phyloP scores from a whole-genome alignment of 805 yeast species.

The Brettanomyces bruxellensis region DNA sequence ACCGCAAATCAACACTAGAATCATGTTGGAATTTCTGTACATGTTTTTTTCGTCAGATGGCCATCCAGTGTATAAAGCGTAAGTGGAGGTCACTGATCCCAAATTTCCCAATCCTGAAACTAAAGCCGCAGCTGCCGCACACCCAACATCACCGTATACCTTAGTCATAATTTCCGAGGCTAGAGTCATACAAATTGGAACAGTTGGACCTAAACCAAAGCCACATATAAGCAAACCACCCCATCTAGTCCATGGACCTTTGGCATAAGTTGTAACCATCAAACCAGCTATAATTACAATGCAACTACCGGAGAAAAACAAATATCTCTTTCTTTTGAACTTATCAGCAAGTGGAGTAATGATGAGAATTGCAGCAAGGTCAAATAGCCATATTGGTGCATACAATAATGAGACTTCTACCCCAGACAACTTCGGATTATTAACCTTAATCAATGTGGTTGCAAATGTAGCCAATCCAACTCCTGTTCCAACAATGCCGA shows the following conservation, averaged over 20 bases:
- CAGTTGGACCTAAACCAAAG: constrained; percentile 85
- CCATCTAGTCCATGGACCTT: constrained; percentile 64
- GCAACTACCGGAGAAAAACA: constrained; percentile 57
- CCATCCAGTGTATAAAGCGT: constrained; percentile 84
- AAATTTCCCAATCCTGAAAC: constrained; percentile 83
- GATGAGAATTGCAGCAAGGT: constrained; percentile 61
- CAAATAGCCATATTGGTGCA: constrained; percentile 90
- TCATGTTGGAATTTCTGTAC: constrained; percentile 71
- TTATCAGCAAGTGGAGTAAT: constrained; percentile 77
- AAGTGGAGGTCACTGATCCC: constrained; percentile 80
- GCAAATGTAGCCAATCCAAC: constrained; percentile 80
- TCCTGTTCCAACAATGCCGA: constrained; percentile 88
- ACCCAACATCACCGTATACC: constrained; percentile 74
- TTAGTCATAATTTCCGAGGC: constrained; percentile 65
- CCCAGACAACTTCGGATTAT: constrained; percentile 53
- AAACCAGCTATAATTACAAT: constrained; percentile 66
- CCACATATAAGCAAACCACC: constrained; percentile 79
- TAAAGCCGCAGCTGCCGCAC: constrained; percentile 74
- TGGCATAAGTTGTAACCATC: constrained; percentile 68
- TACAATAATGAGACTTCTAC: constrained; percentile 66
- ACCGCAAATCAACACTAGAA: constrained; percentile 70
- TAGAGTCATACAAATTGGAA: constrained; percentile 82
- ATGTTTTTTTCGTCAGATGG: constrained; percentile 59
- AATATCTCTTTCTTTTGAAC: constrained; percentile 47
- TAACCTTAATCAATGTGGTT: constrained; percentile 60